Evolutionary conservation across 768 basidiomycete species (phyloP), one percentile per base, ranked within the genome.

Genomic region (Hygrocybe coccinea): DNA sequence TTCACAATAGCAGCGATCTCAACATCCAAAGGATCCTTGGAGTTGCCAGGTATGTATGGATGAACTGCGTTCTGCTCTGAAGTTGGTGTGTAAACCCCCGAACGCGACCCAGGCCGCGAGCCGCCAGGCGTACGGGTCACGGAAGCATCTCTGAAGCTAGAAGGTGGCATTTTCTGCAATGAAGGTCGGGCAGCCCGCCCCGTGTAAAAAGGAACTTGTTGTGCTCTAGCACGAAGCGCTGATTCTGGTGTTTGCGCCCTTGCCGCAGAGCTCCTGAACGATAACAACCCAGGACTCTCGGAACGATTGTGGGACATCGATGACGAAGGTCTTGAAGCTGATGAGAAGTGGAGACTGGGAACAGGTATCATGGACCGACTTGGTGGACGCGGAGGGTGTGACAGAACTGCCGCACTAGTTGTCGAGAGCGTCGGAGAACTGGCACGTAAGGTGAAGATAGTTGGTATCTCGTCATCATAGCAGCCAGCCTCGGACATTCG

Each of bases 291-390:
- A 7, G 77, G 79, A 55, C 80, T 84, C 57, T 81, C 82, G 6
- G 81, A 72, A 44, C 78, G 75, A 43, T 84, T 82, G 56, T 81
- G 76, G 5, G 89, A 91, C 80, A 87, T 81, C 5, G 86, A 78
- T 1, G 88, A 83, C 1, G 79, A 78, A 1, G 89, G 86, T 34
- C 89, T 78, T 17, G 88, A 89, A 8, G 83, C 80, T 4, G 84
- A 80, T 2, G 82, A 82, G 38, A 89, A 71, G 53, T 87, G 85
- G 2, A 91, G 74, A 59, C 79, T 84, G 7, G 90, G 89, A 22
- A 90, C 78, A 19, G 89, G 89, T 54, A 92, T 90, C 82, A 82
- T 86, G 5, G 91, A 92, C 52, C 87, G 80, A 63, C 89, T 90
- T 1, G 89, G 88, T 25, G 89, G 89, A 34, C 89, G 79, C 10